phyloP scores from a whole-genome alignment of 768 basidiomycete genomes.

The Mycena haematopus region DNA sequence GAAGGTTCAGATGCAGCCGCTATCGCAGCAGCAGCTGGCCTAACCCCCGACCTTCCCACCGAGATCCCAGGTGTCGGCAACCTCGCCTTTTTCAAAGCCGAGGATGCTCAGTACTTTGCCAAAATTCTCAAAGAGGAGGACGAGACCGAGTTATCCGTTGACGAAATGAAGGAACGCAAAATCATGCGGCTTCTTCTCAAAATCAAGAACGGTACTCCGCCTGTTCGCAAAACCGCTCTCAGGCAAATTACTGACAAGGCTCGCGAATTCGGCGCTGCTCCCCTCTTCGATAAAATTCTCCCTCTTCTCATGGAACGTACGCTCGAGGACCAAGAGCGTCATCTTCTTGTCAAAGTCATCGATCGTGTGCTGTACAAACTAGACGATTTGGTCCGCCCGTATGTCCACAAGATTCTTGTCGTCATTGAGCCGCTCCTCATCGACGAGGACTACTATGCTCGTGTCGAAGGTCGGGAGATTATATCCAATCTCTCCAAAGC shows the following conservation, averaged over 20 bases:
- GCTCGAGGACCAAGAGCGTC: conserved; percentile 97
- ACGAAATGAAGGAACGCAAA: conserved; percentile 99
- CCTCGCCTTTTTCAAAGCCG: conserved; percentile 97
- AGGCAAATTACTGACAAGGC: conserved; percentile 99
- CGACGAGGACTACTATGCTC: conserved; percentile 96
- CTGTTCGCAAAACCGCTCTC: conserved; percentile 96
- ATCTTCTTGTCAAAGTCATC: conserved; percentile 97
- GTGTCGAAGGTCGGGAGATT: conserved; percentile 98
- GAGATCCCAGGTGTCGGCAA: conserved; percentile 98
- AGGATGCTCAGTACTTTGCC: conserved; percentile 97
- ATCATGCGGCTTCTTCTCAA: conserved; percentile 98
- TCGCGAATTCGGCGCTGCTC: conserved; percentile 97
- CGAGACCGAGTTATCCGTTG: conserved; percentile 89
- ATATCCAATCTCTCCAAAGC: conserved; percentile 99
- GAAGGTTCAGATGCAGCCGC: conserved; percentile 93
- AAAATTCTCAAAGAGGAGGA: conserved; percentile 96
- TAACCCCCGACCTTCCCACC: conserved; percentile 92
- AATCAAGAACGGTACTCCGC: conserved; percentile 99
- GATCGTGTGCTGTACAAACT: conserved; percentile 99
- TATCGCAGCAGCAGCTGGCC: conserved; percentile 87
- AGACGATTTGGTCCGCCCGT: conserved; percentile 97
- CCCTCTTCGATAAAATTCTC: conserved; percentile 97
- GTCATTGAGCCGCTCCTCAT: conserved; percentile 99
- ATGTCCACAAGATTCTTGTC: conserved; percentile 99
- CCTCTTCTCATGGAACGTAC: conserved; percentile 98